These are phyloP conservation scores for Blastobotrys peoriensis DNA, from an alignment of 805 yeast species.

Conservation along the genomic window DNA sequence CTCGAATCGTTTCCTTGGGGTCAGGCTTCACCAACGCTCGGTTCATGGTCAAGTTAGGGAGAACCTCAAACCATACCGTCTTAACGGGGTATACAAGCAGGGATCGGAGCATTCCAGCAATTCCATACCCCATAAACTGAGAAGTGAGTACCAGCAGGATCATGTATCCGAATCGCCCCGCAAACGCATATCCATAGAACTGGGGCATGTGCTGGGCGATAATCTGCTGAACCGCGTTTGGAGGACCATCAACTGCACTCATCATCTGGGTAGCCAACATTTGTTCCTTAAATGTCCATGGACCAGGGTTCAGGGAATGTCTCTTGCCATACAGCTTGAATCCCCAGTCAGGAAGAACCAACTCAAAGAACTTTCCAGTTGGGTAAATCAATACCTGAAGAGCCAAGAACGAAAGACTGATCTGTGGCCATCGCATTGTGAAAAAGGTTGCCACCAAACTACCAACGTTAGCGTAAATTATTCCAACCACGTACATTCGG, in stretches of 20 bases:
- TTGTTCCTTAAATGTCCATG: constrained; percentile 54
- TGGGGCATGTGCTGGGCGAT: constrained; percentile 8
- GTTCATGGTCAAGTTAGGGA: constrained; percentile 46
- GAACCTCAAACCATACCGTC: constrained; percentile 48
- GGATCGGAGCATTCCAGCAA: constrained; percentile 59
- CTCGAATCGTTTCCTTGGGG: constrained; percentile 36
- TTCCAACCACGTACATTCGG: constrained; percentile 34
- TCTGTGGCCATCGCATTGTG: constrained; percentile 45
- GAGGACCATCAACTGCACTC: constrained; percentile 19
- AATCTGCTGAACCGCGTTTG: constrained; percentile 3
- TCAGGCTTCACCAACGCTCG: constrained; percentile 35
- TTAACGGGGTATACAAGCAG: constrained; percentile 47
- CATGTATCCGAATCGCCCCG: constrained; percentile 39
- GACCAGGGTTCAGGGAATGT: constrained; percentile 48
- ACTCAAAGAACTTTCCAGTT: constrained; percentile 34
- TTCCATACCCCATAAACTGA: constrained; percentile 59
- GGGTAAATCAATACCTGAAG: constrained; percentile 56
- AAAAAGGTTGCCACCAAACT: constrained; percentile 34
- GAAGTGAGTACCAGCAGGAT: constrained; percentile 47
- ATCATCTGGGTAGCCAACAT: constrained; percentile 56
- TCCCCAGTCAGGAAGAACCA: constrained; percentile 25
- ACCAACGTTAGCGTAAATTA: constrained; percentile 24
- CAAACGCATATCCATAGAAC: constrained; percentile 42
- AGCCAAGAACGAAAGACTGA: constrained; percentile 43
- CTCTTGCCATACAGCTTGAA: constrained; percentile 34